These are phyloP conservation scores for Oehlia diaphana DNA, from an alignment of 192 early-diverging fungal species.

Conservation along the genomic window DNA sequence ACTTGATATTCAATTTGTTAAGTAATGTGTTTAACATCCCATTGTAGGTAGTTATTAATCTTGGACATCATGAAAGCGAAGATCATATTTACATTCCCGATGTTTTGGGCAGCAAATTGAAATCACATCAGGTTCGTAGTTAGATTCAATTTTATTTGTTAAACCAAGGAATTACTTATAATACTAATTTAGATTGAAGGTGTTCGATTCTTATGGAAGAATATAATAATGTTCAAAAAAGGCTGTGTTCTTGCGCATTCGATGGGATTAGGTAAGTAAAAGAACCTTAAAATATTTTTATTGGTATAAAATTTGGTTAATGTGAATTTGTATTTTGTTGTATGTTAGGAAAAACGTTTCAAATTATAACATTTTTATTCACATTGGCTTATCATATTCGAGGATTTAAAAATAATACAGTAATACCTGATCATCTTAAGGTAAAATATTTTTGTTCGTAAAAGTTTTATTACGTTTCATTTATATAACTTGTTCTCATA, in stretches of 20 bases:
- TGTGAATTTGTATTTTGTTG: background rate
- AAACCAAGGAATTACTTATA: background rate
- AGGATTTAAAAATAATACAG: slow-evolving; percentile 39
- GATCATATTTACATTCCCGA: slow-evolving; percentile 54
- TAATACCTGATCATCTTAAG: slow-evolving; percentile 54
- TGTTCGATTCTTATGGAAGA: slow-evolving; percentile 79
- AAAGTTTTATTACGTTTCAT: slow-evolving; percentile 28
- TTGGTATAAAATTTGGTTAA: background rate
- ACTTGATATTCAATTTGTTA: no score
- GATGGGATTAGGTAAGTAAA: slow-evolving; percentile 74
- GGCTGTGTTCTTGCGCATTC: slow-evolving; percentile 84
- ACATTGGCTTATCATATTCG: slow-evolving; percentile 67
- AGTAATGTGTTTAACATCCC: background rate
- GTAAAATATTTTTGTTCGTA: slow-evolving; percentile 26
- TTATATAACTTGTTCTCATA: background rate
- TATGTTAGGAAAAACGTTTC: slow-evolving; percentile 67
- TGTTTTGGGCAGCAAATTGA: slow-evolving; percentile 56
- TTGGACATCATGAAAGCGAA: slow-evolving; percentile 60
- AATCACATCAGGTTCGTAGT: slow-evolving; percentile 58
- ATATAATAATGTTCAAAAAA: slow-evolving; percentile 66
- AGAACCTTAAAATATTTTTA: background rate
- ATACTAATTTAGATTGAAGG: slow-evolving; percentile 62
- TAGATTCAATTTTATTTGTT: background rate
- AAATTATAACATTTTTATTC: slow-evolving; percentile 71
- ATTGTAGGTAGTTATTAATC: slow-evolving; percentile 49